These are phyloP conservation scores for Metschnikowia kofuensis DNA, from an alignment of 805 yeast genomes.

Conservation along the genomic window DNA sequence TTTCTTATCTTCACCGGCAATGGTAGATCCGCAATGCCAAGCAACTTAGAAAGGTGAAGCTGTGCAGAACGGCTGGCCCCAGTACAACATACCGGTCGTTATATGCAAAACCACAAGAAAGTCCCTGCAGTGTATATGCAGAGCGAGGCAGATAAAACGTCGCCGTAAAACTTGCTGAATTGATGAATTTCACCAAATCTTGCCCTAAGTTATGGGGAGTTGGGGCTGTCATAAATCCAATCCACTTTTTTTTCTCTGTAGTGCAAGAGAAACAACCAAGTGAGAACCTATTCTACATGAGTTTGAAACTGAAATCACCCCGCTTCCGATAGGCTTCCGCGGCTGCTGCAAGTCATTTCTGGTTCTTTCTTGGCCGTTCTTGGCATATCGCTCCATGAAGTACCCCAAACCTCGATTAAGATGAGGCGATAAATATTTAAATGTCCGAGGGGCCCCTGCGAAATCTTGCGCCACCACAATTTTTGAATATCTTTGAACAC, in stretches of 20 bases:
- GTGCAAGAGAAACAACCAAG: no score
- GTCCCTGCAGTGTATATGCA: not conserved
- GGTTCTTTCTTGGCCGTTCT: constrained; percentile 12
- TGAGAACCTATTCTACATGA: no score
- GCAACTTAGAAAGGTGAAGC: not conserved
- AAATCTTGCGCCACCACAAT: not conserved
- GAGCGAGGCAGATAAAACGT: constrained; percentile 1
- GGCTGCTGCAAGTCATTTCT: constrained; percentile 1
- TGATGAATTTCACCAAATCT: not conserved
- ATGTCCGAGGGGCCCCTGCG: not conserved
- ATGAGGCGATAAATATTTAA: constrained; percentile 3
- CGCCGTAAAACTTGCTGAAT: not conserved
- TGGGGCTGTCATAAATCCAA: no score
- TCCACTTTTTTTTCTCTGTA: no score
- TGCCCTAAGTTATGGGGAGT: not conserved
- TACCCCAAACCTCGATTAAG: constrained; percentile 5
- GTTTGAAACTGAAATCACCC: not conserved
- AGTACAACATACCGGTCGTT: not conserved
- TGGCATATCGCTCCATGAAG: constrained; percentile 12
- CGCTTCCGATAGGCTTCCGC: constrained; percentile 2
- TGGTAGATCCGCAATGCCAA: not conserved
- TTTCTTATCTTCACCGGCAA: not conserved
- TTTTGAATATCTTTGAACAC: not conserved
- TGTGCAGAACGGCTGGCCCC: not conserved
- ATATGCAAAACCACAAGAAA: not conserved